Evolutionary conservation across 441 rosid species (phyloP), one percentile per base, ranked within the genome.

Genomic region (Euphorbia schlechtendalii): DNA sequence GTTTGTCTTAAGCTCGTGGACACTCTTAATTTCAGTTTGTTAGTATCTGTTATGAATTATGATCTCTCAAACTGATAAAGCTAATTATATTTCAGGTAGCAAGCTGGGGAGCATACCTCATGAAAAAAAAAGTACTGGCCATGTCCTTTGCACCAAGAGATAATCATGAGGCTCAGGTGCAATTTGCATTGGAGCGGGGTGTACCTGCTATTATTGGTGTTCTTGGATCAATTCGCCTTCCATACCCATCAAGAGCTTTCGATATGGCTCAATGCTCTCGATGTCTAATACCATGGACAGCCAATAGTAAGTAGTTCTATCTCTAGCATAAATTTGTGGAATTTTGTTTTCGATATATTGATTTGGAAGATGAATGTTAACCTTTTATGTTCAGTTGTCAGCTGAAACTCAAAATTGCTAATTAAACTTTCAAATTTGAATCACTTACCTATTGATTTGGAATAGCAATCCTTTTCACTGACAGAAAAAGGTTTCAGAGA

Each of bases 181-280:
- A 87, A 56, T 92, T 92, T 51, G 98, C 96, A 12, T 81, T 92
- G 61, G 98, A 92, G 78, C 84, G 98, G 46, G 98, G 98, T 41
- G 89, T 92, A 53, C 96, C 98, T 21, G 98, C 98, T 13, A 46
- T 91, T 69, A 84, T 91, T 21, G 98, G 95, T 45, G 80, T 91
- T 51, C 83, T 91, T 36, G 89, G 93, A 32, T 78, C 98, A 10
- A 81, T 82, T 66, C 80, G 84, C 49, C 91, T 91, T 45, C 96
- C 98, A 21, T 92, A 83, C 66, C 98, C 98, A 8, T 85, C 96
- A 0, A 77, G 95, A n/a, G n/a, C n/a, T n/a, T n/a, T n/a, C n/a
- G n/a, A n/a, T n/a, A n/a, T n/a, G n/a, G n/a, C n/a, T n/a, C 98
- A 89, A 28, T 92, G 98, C 83, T 89, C 96, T 70, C 83, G 96